These are phyloP conservation scores for Elaeis oleifera DNA, from an alignment of 202 grass and related monocot species.

Conservation along the genomic window DNA sequence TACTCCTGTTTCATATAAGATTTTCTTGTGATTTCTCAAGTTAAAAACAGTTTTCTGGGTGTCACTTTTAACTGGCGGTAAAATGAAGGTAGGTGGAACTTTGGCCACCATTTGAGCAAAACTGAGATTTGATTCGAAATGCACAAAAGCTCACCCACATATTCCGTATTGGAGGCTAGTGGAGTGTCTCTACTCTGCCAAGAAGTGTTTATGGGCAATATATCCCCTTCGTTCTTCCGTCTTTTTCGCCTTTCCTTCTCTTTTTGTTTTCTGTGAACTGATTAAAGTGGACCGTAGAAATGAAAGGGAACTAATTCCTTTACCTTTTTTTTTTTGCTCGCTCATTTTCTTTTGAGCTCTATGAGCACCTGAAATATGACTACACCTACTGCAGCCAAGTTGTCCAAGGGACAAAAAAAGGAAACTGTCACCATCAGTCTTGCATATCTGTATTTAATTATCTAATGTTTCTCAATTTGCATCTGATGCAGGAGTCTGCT, in stretches of 20 bases:
- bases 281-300: constrained; percentile 11
- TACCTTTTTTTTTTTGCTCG: not conserved
- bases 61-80: too few relatives aligned
- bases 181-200: too few relatives aligned
- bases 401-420: constrained; percentile 10
- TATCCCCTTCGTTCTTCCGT: not conserved
- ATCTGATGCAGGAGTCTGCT: constrained; percentile 65
- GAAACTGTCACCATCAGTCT: not conserved
- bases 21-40: too few relatives aligned
- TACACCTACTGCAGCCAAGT: not conserved
- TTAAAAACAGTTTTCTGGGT: too few relatives aligned
- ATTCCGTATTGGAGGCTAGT: too few relatives aligned
- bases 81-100: too few relatives aligned
- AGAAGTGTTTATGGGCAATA: too few relatives aligned
- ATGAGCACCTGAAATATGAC: constrained; percentile 5
- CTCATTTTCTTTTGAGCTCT: constrained; percentile 15
- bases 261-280: constrained; percentile 10
- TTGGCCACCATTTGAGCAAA: too few relatives aligned
- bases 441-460: not conserved
- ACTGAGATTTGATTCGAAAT: too few relatives aligned
- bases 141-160: too few relatives aligned
- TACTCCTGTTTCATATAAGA: too few relatives aligned
- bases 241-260: not conserved
- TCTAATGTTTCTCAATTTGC: constrained; percentile 21
- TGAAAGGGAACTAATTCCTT: constrained; percentile 12